Percentiles rank a stretch among this genome's conserved stretches.
Evolutionary conservation across 495 filamentous ascomycete species (phyloP).

Genomic region (Penicillium goetzii): DNA sequence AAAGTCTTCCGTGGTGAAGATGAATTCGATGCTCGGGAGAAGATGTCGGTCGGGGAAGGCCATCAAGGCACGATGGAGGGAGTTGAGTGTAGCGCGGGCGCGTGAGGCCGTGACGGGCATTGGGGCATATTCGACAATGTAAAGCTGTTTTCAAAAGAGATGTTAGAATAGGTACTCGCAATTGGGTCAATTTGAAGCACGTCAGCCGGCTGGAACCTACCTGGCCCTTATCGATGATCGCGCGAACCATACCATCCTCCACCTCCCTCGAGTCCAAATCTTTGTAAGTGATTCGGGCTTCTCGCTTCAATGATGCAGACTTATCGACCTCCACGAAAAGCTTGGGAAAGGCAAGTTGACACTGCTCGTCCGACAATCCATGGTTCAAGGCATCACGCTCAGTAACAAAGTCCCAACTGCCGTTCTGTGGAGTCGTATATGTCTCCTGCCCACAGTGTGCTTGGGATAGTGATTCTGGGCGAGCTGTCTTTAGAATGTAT

Average conservation of each 20-base stretch:
- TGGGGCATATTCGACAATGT: slow-evolving; percentile 42
- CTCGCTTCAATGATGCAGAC: slow-evolving; percentile 28
- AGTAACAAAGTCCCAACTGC: slow-evolving; percentile 41
- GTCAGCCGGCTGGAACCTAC: slow-evolving; percentile 26
- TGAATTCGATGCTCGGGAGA: slow-evolving; percentile 67
- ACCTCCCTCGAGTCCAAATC: slow-evolving; percentile 38
- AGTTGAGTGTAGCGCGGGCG: slow-evolving; percentile 44
- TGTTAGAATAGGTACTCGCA: not conserved
- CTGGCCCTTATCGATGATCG: slow-evolving; percentile 45
- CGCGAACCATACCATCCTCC: slow-evolving; percentile 45
- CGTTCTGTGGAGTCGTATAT: slow-evolving; percentile 6
- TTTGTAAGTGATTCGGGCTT: slow-evolving; percentile 31
- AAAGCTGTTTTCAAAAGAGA: slow-evolving; percentile 33
- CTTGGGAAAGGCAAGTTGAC: slow-evolving; percentile 48
- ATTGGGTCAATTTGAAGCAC: not conserved
- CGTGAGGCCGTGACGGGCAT: slow-evolving; percentile 41
- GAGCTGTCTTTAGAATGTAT: slow-evolving; percentile 31
- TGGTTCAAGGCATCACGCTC: slow-evolving; percentile 44
- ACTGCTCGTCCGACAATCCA: slow-evolving; percentile 46
- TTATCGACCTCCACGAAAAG: slow-evolving; percentile 50
- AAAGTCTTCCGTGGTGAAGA: slow-evolving; percentile 55
- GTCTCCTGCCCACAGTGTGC: slow-evolving; percentile 6
- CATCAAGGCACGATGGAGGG: slow-evolving; percentile 43
- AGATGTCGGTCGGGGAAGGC: slow-evolving; percentile 47
- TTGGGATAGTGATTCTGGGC: not conserved